A percentile compares a stretch with the other conserved stretches of the same genome.
phyloP scores from a whole-genome alignment of 2,329 filamentous ascomycete species.

The Clonostachys chloroleuca region DNA sequence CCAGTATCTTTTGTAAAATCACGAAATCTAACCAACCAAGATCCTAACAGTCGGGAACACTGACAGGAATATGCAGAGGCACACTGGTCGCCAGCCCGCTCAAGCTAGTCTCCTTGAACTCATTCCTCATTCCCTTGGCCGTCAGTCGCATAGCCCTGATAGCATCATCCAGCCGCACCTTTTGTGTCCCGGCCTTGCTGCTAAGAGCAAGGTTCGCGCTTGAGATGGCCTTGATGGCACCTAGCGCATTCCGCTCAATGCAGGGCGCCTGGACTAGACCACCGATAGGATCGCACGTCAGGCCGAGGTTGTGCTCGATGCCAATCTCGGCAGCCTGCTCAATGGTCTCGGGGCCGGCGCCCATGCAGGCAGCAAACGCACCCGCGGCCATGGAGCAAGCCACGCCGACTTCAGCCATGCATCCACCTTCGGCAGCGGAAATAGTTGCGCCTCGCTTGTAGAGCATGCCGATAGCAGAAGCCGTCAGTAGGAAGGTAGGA shows the following conservation, averaged over 20 bases:
- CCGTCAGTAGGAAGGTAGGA: constrained; percentile 41
- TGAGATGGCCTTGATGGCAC: constrained; percentile 45
- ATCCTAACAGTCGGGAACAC: constrained; percentile 42
- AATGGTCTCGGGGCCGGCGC: constrained; percentile 42
- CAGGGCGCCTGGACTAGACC: constrained; percentile 45
- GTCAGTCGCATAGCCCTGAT: constrained; percentile 46
- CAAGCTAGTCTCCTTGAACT: constrained; percentile 48
- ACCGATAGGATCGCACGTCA: constrained; percentile 46
- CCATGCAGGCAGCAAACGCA: constrained; percentile 46
- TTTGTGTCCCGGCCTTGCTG: constrained; percentile 38
- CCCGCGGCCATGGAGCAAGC: constrained; percentile 47
- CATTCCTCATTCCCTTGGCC: constrained; percentile 45
- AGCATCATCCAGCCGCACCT: constrained; percentile 44
- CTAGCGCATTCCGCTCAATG: constrained; percentile 45
- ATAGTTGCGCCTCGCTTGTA: constrained; percentile 49
- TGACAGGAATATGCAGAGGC: constrained; percentile 43
- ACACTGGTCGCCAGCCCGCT: constrained; percentile 46
- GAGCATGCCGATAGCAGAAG: constrained; percentile 45
- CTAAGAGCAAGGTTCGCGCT: constrained; percentile 42
- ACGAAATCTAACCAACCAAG: too few relatives aligned
- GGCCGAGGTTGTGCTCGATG: constrained; percentile 45
- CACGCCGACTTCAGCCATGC: constrained; percentile 49
- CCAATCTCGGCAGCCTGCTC: constrained; percentile 48
- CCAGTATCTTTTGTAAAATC: too few relatives aligned
- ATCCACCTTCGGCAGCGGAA: constrained; percentile 44